phyloP scores from a whole-genome alignment of 495 filamentous ascomycete species.

The Tricharina praecox region DNA sequence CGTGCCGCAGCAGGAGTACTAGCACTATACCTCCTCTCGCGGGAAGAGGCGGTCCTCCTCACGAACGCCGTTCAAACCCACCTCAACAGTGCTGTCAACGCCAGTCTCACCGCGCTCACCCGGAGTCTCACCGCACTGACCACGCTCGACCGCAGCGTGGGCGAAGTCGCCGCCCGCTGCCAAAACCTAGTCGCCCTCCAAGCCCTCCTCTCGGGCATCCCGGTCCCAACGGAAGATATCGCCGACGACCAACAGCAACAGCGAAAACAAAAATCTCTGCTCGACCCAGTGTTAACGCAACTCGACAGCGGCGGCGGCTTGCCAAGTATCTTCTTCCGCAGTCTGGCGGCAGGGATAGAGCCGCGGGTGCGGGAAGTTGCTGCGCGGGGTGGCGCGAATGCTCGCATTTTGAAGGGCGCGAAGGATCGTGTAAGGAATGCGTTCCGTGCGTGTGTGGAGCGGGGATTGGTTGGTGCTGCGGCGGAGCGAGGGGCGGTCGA shows the following conservation, averaged over 20 bases:
- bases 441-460: conserved; percentile 66
- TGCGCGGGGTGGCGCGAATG: conserved; percentile 61
- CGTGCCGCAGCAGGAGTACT: conserved; percentile 51
- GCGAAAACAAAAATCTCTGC: conserved; percentile 37
- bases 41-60: conserved; percentile 25
- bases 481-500: conserved; percentile 45
- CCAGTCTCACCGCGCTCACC: conserved; percentile 51
- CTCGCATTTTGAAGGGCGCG: conserved; percentile 61
- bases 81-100: conserved; percentile 42
- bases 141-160: conserved; percentile 61
- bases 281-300: conserved; percentile 54
- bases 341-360: conserved; percentile 60
- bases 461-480: conserved; percentile 49
- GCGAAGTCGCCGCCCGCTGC: conserved; percentile 67
- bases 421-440: conserved; percentile 57
- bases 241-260: conserved; percentile 35
- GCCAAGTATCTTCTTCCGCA: conserved; percentile 80
- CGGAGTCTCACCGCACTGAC: conserved; percentile 64
- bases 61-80: conserved; percentile 19
- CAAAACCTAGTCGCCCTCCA: conserved; percentile 83
- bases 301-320: conserved; percentile 75
- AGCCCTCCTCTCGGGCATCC: conserved; percentile 41
- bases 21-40: conserved; percentile 69
- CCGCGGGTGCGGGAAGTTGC: conserved; percentile 68
- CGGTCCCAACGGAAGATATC: background rate